Base-by-base conservation (phyloP, 768 basidiomycete species). In the Sarcomyxa edulis region DNA sequence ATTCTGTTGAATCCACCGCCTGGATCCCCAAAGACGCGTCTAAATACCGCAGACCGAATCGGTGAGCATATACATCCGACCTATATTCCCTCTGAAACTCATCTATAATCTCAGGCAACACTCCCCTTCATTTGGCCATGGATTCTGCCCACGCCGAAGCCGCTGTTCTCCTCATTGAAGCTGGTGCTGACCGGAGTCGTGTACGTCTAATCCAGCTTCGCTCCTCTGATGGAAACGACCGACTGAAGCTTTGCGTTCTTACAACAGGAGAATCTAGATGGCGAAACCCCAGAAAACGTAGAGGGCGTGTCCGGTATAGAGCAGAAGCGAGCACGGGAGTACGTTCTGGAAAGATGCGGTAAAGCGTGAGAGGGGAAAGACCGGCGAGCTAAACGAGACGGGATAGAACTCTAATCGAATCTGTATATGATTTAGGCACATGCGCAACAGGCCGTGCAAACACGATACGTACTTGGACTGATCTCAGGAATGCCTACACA, bases 81-180 rank as follows among this genome's bases (percentile, higher is more conserved):
- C 18, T 41, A 25, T 19, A 30, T 20, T 39, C 49, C 39, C 20
- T 46, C 33, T 45, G 33, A 16, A 44, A 51, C 44, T 39, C 26
- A 42, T 46, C 27, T 46, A n/a, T 40, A 36, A 49, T 40, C 37
- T 37, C 52, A 88, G 94, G 95, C 35, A 96, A 97, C 54, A 97
- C 96, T 2, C 92, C 96, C 2, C 66, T 99, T 25, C 96, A 99
- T 69, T 77, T 99, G 22, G 94, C 95, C 12, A 86, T 99, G 84
- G 95, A 99, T 52, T 92, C 88, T 38, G 95, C 84, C 12, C 88
- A 97, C 54, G 95, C 89, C 10, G 83, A 91, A 55, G 86, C 81
- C 11, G 95, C 95, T 7, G 86, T 92, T 2, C 59, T 86, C 35
- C 72, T 99, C 35, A 95, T 99, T 43, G 90, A 95, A 56, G 94